Evolutionary conservation across 2,329 filamentous ascomycete genomes (phyloP), one percentile per base, ranked within the genome.

Genomic region (Salinomyces thailandicus): DNA sequence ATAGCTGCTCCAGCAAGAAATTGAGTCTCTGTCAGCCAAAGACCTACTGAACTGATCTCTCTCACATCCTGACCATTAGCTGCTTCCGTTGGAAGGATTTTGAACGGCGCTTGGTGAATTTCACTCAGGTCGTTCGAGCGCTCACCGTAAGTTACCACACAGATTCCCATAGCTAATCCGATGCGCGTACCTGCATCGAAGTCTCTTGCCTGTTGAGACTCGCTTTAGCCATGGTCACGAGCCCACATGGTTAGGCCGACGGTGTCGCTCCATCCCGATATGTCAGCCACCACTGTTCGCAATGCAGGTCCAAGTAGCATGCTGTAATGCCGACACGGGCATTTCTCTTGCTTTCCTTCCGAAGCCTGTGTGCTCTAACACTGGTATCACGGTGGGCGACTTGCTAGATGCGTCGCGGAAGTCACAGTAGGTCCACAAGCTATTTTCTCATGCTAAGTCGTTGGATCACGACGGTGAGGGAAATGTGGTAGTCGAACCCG

Each of bases 241-340:
- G n/a, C n/a, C n/a, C n/a, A n/a, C n/a, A n/a, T n/a, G 22, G 22
- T 26, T 26, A 26, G 24, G 33, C 14, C 13, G 16, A 32, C 14
- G 11, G 16, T 11, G 15, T 6, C 32, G 34, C 7, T 27, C 31
- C 4, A 39, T 37, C 22, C 36, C 42, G 9, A 9, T 46, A 22
- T 41, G 33, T 11, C 44, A 46, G 20, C 44, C 44, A 8, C 42
- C 44, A n/a, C 18, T 46, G 6, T 29, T 34, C 7, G 24, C n/a
- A 9, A 34, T 46, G 28, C 12, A 20, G 11, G 17, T 15, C 7
- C 12, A 5, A 8, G 15, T 30, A 5, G 6, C 5, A 2, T 36
- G 33, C 15, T 36, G 33, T 8, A 16, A 14, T 30, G 8, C 7
- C 5, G 2, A 28, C 12, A 7, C 16, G 15, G 8, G 14, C 33